Evolutionary conservation across 805 yeast species (phyloP).

Genomic region (Saccharomycopsis capsularis): DNA sequence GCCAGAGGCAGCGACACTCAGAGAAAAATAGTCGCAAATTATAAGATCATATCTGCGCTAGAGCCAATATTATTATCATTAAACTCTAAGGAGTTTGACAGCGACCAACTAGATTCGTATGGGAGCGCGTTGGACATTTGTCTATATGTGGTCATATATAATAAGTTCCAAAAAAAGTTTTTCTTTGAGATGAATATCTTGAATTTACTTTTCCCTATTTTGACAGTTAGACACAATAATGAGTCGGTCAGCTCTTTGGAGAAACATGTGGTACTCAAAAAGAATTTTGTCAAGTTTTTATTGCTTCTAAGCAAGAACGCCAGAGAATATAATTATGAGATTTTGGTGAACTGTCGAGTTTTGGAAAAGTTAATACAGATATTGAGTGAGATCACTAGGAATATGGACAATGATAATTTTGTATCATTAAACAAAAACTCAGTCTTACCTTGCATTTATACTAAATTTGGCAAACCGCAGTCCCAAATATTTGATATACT

Average conservation of each 20-base stretch:
- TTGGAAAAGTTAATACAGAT: slow-evolving; percentile 1
- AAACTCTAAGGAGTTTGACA: background rate
- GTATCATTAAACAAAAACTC: no score
- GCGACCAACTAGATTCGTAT: slow-evolving; percentile 8
- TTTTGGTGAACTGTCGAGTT: slow-evolving; percentile 6
- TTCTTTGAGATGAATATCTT: slow-evolving; percentile 13
- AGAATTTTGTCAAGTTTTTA: slow-evolving; percentile 18
- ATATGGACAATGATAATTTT: background rate
- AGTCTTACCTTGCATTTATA: background rate
- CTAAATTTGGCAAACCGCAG: slow-evolving; percentile 3
- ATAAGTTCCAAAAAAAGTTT: slow-evolving; percentile 14
- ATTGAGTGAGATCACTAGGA: background rate
- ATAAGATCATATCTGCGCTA: slow-evolving; percentile 10
- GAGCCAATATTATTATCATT: slow-evolving; percentile 5
- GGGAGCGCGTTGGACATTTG: slow-evolving; percentile 13
- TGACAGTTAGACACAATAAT: slow-evolving; percentile 1
- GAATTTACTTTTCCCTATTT: slow-evolving; percentile 11
- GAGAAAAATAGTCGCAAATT: slow-evolving; percentile 8
- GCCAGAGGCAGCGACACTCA: slow-evolving; percentile 13
- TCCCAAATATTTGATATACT: slow-evolving; percentile 17
- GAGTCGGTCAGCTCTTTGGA: background rate
- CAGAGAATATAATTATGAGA: slow-evolving; percentile 14
- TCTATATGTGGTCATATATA: slow-evolving; percentile 10
- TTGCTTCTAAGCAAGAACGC: slow-evolving; percentile 17
- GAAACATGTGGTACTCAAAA: slow-evolving; percentile 3